These are phyloP conservation scores for Aurinia saxatilis DNA, from an alignment of 345 rosid species.

Conservation along the genomic window DNA sequence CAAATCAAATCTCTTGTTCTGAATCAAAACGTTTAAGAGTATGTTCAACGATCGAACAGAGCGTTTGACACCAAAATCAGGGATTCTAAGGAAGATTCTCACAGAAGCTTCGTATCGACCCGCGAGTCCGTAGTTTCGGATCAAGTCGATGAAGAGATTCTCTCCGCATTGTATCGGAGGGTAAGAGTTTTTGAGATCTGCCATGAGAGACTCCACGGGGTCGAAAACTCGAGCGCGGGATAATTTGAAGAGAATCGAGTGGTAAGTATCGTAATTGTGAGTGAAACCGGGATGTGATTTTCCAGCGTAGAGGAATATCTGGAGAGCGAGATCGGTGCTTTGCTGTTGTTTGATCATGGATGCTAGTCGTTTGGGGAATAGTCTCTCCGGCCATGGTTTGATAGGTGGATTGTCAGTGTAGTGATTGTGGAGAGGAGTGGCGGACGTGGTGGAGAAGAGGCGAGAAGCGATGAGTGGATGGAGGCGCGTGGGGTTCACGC, in stretches of 20 bases:
- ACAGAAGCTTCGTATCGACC: conserved; percentile 48
- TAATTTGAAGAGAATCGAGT: conserved; percentile 67
- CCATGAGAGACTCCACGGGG: conserved; percentile 53
- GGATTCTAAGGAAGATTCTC: conserved; percentile 51
- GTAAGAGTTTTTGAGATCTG: conserved; percentile 38
- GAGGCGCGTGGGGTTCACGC: conserved; percentile 1
- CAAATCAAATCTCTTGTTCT: conserved; percentile 56
- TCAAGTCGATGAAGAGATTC: conserved; percentile 55
- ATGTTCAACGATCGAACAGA: conserved; percentile 76
- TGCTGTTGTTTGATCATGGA: conserved; percentile 74
- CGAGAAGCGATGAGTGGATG: background rate
- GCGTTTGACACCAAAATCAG: conserved; percentile 48
- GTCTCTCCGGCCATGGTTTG: conserved; percentile 81
- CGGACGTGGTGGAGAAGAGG: background rate
- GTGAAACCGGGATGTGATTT: conserved; percentile 61
- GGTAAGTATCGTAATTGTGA: conserved; percentile 69
- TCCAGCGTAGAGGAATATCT: conserved; percentile 74
- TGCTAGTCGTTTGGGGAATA: conserved; percentile 64
- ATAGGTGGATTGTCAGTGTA: conserved; percentile 64
- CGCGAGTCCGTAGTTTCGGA: conserved; percentile 73
- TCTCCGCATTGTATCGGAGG: conserved; percentile 59
- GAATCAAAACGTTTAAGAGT: conserved; percentile 64
- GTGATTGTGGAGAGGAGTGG: conserved; percentile 28
- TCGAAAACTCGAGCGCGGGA: conserved; percentile 80
- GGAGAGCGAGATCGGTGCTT: conserved; percentile 81